Evolutionary conservation across 129 eudicot species (phyloP), one percentile per base, ranked within the genome.

Genomic region (Centella asiatica): DNA sequence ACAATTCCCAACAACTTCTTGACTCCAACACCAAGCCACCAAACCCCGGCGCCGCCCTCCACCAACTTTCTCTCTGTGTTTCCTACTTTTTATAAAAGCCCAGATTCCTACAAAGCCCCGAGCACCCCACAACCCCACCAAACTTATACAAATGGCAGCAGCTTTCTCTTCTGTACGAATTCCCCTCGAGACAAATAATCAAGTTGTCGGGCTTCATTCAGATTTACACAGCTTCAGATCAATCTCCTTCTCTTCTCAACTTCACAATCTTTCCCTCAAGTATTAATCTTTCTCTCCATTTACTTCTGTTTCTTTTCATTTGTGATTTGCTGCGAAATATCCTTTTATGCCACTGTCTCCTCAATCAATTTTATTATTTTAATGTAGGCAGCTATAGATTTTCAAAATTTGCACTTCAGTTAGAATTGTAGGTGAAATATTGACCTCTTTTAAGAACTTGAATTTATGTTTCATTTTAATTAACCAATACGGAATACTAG

Each of bases 161-260:
- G 37, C 46, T 66, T 66, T 33, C n/a, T n/a, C n/a, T 53, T 53
- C 20, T 37, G 0, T 8, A 25, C 53, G 13, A 25, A 5, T 40
- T 18, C 52, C 6, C 51, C 32, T 46, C 57, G 18, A 53, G 33
- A 26, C 22, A 4, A 24, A n/a, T 44, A 27, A 18, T 52, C 71
- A 66, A 34, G 15, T 57, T 32, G 1, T 17, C 26, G 32, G 32
- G 11, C 24, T 25, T 33, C 36, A 36, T 1, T 53, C 6, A 8
- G 52, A 66, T 65, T 34, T 46, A 23, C 28, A 58, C 45, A 19
- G 69, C 51, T 37, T 66, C 29, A 66, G 51, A 66, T 66, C 37
- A 37, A 39, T 66, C 40, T 66, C 71, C 33, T 66, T 66, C 62
- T 64, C 68, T 2, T 65, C 60, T 15, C 69, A 65, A 12, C 4